Percentiles rank a stretch among this genome's conserved stretches.
phyloP scores from a whole-genome alignment of 1,284 basidiomycete species.

The Microbotryum scabiosae region DNA sequence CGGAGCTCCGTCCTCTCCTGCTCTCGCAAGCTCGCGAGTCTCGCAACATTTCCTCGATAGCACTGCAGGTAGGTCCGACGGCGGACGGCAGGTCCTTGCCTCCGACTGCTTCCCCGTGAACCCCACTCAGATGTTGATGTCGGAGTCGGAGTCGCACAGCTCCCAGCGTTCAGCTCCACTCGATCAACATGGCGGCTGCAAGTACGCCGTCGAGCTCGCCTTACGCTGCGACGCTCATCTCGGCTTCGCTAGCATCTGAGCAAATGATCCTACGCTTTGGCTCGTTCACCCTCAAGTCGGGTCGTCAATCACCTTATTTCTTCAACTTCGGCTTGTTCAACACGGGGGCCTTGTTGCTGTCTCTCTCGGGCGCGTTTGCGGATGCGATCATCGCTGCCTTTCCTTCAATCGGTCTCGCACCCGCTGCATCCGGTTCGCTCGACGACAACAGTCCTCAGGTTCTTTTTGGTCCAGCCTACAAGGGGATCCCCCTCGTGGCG shows the following conservation, averaged over 20 bases:
- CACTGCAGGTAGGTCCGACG: too few species aligned
- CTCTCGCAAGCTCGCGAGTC: too few species aligned
- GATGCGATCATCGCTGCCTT: constrained; percentile 52
- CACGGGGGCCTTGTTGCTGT: constrained; percentile 69
- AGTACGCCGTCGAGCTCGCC: not conserved
- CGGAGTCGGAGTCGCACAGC: too few species aligned
- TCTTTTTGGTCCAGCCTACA: constrained; percentile 95
- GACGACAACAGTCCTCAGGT: constrained; percentile 59
- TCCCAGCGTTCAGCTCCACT: too few species aligned
- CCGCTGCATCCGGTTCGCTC: constrained; percentile 36
- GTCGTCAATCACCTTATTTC: constrained; percentile 89
- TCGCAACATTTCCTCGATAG: too few species aligned
- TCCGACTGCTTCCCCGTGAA: too few species aligned
- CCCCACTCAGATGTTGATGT: too few species aligned
- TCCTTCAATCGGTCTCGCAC: constrained; percentile 25
- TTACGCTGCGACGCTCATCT: constrained; percentile 23
- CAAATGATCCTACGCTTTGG: constrained; percentile 67
- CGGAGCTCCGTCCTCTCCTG: too few species aligned
- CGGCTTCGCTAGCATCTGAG: constrained; percentile 34
- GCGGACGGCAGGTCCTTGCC: too few species aligned
- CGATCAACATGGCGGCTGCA: too few species aligned
- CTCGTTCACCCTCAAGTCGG: constrained; percentile 84
- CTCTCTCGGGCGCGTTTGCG: constrained; percentile 80
- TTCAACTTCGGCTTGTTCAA: constrained; percentile 89
- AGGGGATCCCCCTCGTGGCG: constrained; percentile 91